Conservation (phyloP, 1,284 basidiomycete species). For the Leccinum variabile region DNA sequence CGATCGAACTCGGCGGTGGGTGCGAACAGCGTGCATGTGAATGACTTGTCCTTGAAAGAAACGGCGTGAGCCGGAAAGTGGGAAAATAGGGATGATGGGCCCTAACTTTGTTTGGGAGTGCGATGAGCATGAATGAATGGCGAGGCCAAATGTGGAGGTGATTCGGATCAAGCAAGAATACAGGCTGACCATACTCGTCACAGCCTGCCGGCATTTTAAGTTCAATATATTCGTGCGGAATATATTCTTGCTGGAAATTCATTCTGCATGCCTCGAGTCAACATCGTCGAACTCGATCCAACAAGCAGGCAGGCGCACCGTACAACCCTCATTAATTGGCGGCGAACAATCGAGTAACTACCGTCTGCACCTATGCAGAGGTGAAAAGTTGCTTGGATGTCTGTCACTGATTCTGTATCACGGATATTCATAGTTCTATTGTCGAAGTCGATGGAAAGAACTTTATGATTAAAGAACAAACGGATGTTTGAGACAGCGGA, state of each 20-base stretch:
- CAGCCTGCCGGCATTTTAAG: slow-evolving; percentile 88
- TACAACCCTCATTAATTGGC: slow-evolving; percentile 87
- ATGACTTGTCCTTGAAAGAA: slow-evolving; percentile 68
- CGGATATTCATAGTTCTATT: slow-evolving; percentile 52
- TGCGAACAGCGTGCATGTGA: slow-evolving; percentile 92
- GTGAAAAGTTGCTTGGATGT: slow-evolving; percentile 63
- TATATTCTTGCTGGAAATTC: slow-evolving; percentile 93
- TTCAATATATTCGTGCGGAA: slow-evolving; percentile 95
- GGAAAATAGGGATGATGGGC: slow-evolving; percentile 29
- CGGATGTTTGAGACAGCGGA: slow-evolving; percentile 62
- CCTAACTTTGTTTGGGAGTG: slow-evolving; percentile 89
- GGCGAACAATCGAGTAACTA: slow-evolving; percentile 81
- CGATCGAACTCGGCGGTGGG: slow-evolving; percentile 78
- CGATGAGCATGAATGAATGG: slow-evolving; percentile 98
- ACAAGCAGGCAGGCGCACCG: slow-evolving; percentile 53
- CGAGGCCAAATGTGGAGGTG: slow-evolving; percentile 99
- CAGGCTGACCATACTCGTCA: slow-evolving; percentile 56
- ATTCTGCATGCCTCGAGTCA: slow-evolving; percentile 56
- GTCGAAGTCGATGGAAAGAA: slow-evolving; percentile 75
- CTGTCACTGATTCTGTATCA: slow-evolving; percentile 45
- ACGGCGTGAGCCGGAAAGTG: slow-evolving; percentile 24
- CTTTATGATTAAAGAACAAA: slow-evolving; percentile 80
- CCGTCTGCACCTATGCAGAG: slow-evolving; percentile 90
- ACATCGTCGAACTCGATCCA: slow-evolving; percentile 8
- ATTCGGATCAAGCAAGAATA: slow-evolving; percentile 87